These are phyloP conservation scores for Salix arbutifolia DNA, from an alignment of 345 rosid genomes.

Conservation along the genomic window DNA sequence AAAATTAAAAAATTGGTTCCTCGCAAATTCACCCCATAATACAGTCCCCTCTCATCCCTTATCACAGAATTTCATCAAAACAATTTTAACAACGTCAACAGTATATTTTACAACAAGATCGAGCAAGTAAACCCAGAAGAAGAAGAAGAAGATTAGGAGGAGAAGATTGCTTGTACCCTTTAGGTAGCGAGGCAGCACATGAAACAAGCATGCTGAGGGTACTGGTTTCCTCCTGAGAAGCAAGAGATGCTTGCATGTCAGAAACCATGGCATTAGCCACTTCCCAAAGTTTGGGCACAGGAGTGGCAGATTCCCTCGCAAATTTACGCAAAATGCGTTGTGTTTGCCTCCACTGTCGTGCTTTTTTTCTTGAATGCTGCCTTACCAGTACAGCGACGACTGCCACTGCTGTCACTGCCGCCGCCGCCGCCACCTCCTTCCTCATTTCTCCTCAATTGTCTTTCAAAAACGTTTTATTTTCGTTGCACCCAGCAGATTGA, in stretches of 20 bases:
- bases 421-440: conserved; percentile 24
- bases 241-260: conserved; percentile 41
- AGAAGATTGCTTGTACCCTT: conserved; percentile 33
- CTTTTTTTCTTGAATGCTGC: conserved; percentile 33
- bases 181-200: conserved; percentile 41
- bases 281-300: conserved; percentile 47
- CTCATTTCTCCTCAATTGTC: conserved; percentile 2
- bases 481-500: no score
- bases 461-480: neutral
- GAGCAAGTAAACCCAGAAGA: neutral
- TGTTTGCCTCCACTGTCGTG: conserved; percentile 33
- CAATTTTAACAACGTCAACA: neutral
- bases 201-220: conserved; percentile 48
- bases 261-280: conserved; percentile 40
- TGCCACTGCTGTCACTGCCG: conserved; percentile 21
- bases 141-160: no score
- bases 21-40: conserved; percentile 53
- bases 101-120: neutral
- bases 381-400: conserved; percentile 22
- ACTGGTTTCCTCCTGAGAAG: conserved; percentile 2
- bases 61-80: neutral
- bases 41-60: conserved; percentile 56
- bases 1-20: conserved; percentile 37
- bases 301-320: conserved; percentile 60
- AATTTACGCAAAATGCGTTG: conserved; percentile 43